Percentiles rank a stretch among this genome's conserved stretches.
Conservation (phyloP, 306 rosid species). For the Ceratonia siliqua region DNA sequence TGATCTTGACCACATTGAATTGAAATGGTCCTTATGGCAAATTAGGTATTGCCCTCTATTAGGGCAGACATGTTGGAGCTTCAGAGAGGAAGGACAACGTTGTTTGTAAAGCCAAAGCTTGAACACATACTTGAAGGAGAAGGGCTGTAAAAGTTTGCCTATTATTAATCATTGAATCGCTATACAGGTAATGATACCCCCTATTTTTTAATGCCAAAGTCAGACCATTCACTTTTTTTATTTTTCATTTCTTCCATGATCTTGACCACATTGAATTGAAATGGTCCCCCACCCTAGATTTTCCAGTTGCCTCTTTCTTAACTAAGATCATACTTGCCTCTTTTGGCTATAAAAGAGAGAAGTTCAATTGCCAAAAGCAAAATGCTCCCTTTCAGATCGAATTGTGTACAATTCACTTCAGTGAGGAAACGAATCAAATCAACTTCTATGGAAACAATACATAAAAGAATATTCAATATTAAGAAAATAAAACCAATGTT, state of each 20-base stretch:
- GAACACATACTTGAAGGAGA: neutral
- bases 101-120: neutral
- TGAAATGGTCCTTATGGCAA: slow-evolving; percentile 37
- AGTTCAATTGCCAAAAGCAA: neutral
- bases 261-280: slow-evolving; percentile 8
- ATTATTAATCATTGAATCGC: neutral
- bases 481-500: too few species aligned
- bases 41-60: neutral
- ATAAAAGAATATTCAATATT: neutral
- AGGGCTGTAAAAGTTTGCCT: neutral
- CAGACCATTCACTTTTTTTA: neutral
- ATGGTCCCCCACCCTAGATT: slow-evolving; percentile 42
- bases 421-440: neutral
- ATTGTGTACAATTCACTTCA: too few species aligned
- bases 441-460: neutral
- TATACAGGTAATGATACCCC: neutral
- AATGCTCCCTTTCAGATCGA: neutral
- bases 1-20: neutral
- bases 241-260: neutral
- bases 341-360: slow-evolving; percentile 1
- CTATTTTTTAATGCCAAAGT: slow-evolving; percentile 18
- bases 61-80: neutral
- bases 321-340: slow-evolving; percentile 12
- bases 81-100: neutral
- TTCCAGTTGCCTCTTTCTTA: neutral